These are phyloP conservation scores for Fusarium illudens DNA, from an alignment of 2,329 filamentous ascomycete species.

Conservation along the genomic window DNA sequence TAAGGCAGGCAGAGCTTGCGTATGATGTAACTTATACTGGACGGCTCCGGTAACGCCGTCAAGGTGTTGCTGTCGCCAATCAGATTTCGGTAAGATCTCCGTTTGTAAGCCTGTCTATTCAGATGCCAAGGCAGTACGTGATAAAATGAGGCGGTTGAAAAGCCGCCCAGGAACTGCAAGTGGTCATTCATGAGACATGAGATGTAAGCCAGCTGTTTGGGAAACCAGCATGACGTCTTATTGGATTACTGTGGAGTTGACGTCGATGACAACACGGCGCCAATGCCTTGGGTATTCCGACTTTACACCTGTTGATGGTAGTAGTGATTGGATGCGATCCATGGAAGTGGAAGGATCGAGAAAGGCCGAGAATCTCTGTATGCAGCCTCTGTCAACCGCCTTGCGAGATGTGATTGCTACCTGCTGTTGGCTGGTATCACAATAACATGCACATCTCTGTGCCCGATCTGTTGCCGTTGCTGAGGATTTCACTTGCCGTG, in stretches of 20 bases:
- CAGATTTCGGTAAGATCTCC: neutral
- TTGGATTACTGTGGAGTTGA: slow-evolving; percentile 23
- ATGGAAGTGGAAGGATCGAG: slow-evolving; percentile 20
- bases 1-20: slow-evolving; percentile 29
- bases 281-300: slow-evolving; percentile 32
- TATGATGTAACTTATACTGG: neutral
- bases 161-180: neutral
- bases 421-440: slow-evolving; percentile 12
- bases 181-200: slow-evolving; percentile 5
- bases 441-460: slow-evolving; percentile 4
- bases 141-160: neutral
- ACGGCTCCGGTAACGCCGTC: neutral
- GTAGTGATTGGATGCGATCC: slow-evolving; percentile 17
- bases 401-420: neutral
- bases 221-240: slow-evolving; percentile 1
- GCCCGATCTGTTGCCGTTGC: neutral
- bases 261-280: slow-evolving; percentile 12
- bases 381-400: neutral
- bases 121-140: neutral
- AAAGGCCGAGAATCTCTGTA: slow-evolving; percentile 13
- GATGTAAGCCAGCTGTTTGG: slow-evolving; percentile 16
- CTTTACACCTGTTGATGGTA: neutral
- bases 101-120: neutral
- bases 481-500: neutral
- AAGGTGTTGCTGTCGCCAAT: neutral